These are phyloP conservation scores for Suhomyces kilbournensis DNA, from an alignment of 805 yeast genomes.

Conservation along the genomic window DNA sequence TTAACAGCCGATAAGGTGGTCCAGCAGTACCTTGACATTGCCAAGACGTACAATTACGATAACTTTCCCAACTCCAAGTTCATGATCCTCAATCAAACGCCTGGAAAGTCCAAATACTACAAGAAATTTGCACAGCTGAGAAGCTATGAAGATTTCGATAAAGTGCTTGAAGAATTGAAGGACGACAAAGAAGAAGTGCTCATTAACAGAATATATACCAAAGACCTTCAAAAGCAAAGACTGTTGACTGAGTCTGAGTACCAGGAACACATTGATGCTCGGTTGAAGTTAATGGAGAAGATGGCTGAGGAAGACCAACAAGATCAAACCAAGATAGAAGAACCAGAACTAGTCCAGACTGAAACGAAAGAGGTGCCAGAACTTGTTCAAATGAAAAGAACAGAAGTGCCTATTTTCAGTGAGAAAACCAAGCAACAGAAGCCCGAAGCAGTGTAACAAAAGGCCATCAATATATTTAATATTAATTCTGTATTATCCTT, in stretches of 20 bases:
- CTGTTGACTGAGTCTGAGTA: constrained; percentile 17
- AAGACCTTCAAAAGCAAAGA: constrained; percentile 31
- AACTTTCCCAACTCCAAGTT: constrained; percentile 71
- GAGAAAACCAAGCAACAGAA: constrained; percentile 1
- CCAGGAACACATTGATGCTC: constrained; percentile 6
- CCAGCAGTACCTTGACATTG: constrained; percentile 54
- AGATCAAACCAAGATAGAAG: not conserved
- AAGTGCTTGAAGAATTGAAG: constrained; percentile 29
- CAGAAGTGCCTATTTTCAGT: not conserved
- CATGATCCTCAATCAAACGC: constrained; percentile 72
- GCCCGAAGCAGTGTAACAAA: not conserved
- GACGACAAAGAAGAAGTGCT: constrained; percentile 32
- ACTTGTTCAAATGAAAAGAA: not conserved
- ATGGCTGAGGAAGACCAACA: not conserved
- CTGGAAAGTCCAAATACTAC: constrained; percentile 67
- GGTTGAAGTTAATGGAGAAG: constrained; percentile 8
- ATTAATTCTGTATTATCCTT: too few relatives aligned
- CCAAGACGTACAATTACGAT: constrained; percentile 54
- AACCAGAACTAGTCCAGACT: not conserved
- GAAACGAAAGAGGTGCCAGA: not conserved
- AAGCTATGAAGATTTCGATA: constrained; percentile 47
- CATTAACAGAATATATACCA: constrained; percentile 22
- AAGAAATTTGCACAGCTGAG: constrained; percentile 55
- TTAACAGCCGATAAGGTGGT: constrained; percentile 54
- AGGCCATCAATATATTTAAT: too few relatives aligned